phyloP scores from a whole-genome alignment of 179 eudicot species.

The Silene coronaria region DNA sequence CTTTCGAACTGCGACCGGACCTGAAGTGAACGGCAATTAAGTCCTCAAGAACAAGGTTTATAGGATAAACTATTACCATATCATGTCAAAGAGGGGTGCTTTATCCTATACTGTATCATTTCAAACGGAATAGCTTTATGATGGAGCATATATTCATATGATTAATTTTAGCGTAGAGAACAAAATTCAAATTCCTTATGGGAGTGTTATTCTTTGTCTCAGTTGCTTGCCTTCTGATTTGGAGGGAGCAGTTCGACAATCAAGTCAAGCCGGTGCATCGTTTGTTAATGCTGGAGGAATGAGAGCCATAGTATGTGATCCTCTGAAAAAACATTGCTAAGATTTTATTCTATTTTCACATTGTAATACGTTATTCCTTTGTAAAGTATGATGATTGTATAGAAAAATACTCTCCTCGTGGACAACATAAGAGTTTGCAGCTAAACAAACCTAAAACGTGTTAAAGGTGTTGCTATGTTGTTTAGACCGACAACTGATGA shows the following conservation, averaged over 20 bases:
- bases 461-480: background rate
- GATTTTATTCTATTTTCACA: background rate
- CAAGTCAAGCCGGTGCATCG: constrained; percentile 69
- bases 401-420: background rate
- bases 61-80: background rate
- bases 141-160: background rate
- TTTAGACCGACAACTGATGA: background rate
- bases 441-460: background rate
- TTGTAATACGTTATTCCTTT: background rate
- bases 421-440: background rate
- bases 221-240: constrained; percentile 91
- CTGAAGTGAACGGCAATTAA: too few relatives aligned
- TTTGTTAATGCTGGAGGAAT: constrained; percentile 84
- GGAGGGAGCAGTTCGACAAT: constrained; percentile 96
- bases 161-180: background rate
- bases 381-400: background rate
- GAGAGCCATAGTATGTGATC: constrained; percentile 85
- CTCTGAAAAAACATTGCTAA: background rate
- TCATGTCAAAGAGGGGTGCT: background rate
- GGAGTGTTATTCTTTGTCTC: constrained; percentile 28
- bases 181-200: constrained; percentile 1
- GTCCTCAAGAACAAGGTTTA: too few relatives aligned
- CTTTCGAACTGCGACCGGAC: too few relatives aligned
- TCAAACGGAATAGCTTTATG: background rate
- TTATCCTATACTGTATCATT: background rate